Evolutionary conservation across 1,284 basidiomycete genomes (phyloP).

Genomic region (Leccinum brunneo-olivaceum): DNA sequence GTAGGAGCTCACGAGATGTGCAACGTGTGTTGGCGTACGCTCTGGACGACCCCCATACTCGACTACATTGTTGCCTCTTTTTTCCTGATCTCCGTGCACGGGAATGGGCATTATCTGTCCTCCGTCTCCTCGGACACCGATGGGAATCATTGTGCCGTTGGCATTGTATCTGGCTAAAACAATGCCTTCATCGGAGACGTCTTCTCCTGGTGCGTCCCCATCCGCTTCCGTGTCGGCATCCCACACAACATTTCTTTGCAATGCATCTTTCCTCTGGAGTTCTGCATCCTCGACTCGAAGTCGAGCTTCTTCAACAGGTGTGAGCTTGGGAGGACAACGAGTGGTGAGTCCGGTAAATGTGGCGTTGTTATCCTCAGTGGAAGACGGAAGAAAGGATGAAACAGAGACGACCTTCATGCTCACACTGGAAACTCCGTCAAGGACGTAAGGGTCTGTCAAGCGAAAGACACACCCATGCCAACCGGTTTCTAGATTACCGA

Average conservation of each 20-base stretch:
- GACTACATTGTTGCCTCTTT: conserved; percentile 30
- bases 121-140: conserved; percentile 43
- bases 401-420: conserved; percentile 66
- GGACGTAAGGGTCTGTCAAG: neutral
- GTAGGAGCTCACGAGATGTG: conserved; percentile 43
- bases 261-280: conserved; percentile 44
- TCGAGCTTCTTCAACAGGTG: conserved; percentile 49
- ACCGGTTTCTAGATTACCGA: conserved; percentile 62
- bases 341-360: conserved; percentile 48
- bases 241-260: conserved; percentile 41
- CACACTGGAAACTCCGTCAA: conserved; percentile 39
- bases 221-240: conserved; percentile 51
- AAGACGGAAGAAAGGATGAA: conserved; percentile 62
- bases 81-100: conserved; percentile 15
- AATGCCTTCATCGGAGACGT: conserved; percentile 40
- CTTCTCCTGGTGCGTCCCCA: conserved; percentile 45
- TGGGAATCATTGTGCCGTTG: conserved; percentile 28
- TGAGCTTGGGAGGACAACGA: conserved; percentile 35
- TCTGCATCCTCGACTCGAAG: conserved; percentile 48
- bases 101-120: conserved; percentile 38
- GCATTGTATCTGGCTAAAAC: conserved; percentile 25
- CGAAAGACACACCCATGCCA: conserved; percentile 53
- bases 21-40: conserved; percentile 47
- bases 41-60: conserved; percentile 49
- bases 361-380: conserved; percentile 50